Evolutionary conservation across 257 asterid species (phyloP).

Genomic region (Penstemon davidsonii): DNA sequence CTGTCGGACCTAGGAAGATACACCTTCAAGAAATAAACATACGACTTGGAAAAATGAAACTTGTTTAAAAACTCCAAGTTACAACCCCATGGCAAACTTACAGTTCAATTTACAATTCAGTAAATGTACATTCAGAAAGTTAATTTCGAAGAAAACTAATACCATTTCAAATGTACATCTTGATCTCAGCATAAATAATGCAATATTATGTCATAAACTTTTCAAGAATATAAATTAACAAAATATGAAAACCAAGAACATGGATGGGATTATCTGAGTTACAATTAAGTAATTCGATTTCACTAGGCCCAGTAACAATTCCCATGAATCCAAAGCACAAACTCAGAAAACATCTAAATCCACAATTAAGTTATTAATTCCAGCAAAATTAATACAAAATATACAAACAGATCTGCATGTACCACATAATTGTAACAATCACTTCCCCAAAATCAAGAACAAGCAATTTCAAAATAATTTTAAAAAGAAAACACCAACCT

Average conservation of each 20-base stretch:
- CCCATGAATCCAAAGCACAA: background rate
- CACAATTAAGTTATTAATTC: background rate
- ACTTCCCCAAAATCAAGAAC: conserved; percentile 11
- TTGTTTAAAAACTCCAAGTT: background rate
- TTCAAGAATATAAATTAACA: background rate
- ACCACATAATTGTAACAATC: conserved; percentile 8
- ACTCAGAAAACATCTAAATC: background rate
- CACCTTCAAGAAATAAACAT: background rate
- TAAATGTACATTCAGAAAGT: background rate
- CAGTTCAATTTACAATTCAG: background rate
- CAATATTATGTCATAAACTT: background rate
- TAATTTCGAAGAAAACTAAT: background rate
- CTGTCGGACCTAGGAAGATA: background rate
- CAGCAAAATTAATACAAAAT: conserved; percentile 9
- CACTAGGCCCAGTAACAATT: conserved; percentile 3
- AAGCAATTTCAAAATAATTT: conserved; percentile 1
- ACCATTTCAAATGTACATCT: background rate
- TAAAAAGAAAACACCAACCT: conserved; percentile 30
- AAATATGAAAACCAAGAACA: background rate
- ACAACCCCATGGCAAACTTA: background rate
- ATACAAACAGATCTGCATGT: conserved; percentile 31
- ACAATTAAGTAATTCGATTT: too few species aligned
- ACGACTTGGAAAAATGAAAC: background rate
- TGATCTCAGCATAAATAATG: background rate
- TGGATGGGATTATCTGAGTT: too few species aligned